phyloP scores from a whole-genome alignment of 176 grass and related monocot genomes.

The Cenchrus americanus region DNA sequence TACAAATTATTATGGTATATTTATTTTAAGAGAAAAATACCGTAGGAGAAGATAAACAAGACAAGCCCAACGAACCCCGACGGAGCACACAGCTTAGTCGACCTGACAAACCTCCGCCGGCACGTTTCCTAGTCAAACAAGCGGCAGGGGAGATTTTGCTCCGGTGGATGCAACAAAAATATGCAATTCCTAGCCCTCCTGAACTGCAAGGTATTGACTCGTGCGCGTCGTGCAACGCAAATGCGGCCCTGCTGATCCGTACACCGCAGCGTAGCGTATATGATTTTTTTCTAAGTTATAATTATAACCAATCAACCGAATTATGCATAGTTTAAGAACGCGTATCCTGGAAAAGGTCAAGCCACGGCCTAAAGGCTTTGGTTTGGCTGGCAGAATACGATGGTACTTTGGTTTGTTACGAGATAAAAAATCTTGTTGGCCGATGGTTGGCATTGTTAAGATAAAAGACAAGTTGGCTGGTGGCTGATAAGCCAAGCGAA shows the following conservation, averaged over 20 bases:
- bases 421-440: too few relatives aligned
- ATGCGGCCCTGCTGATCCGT: background rate
- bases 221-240: background rate
- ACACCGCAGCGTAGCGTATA: background rate
- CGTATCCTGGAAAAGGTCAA: background rate
- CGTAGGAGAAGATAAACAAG: too few relatives aligned
- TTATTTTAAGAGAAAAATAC: too few relatives aligned
- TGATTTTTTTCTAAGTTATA: background rate
- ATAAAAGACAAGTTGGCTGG: too few relatives aligned
- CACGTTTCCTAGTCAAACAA: background rate
- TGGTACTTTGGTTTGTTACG: too few relatives aligned
- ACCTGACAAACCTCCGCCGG: background rate
- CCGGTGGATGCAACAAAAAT: background rate
- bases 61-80: too few relatives aligned
- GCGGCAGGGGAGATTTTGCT: background rate
- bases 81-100: too few relatives aligned
- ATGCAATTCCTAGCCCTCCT: conserved; percentile 3
- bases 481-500: too few relatives aligned
- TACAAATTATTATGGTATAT: too few relatives aligned
- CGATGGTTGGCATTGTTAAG: too few relatives aligned
- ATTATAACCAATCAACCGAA: background rate
- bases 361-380: background rate
- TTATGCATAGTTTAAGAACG: background rate
- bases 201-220: background rate
- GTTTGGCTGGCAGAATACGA: too few relatives aligned